Conservation (phyloP, 805 yeast genomes). For the Lipomyces spencermartinsiae region DNA sequence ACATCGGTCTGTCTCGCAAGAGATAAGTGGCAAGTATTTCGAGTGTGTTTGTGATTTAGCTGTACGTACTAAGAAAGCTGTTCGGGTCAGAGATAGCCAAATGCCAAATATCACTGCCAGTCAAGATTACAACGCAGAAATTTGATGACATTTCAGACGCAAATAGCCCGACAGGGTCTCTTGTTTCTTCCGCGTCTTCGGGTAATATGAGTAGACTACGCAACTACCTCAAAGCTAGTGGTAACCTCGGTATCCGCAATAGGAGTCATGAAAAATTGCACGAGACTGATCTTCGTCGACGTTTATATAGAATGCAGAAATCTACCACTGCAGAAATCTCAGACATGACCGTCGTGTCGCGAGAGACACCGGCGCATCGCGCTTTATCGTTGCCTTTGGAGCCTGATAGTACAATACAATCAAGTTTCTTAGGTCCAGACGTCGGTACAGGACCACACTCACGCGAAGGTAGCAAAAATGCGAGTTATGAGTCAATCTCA, state of each 20-base stretch:
- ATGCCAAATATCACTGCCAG: not conserved
- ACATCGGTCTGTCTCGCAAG: slow-evolving; percentile 8
- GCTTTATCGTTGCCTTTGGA: not conserved
- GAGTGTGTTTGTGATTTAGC: not conserved
- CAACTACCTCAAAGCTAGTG: not conserved
- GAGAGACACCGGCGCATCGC: not conserved
- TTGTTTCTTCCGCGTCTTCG: slow-evolving; percentile 7
- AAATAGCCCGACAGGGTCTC: not conserved
- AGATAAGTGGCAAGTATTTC: not conserved
- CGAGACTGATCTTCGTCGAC: slow-evolving; percentile 6
- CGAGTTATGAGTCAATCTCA: not conserved
- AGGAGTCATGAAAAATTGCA: not conserved
- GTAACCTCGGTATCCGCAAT: not conserved
- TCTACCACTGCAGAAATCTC: not conserved
- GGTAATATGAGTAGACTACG: slow-evolving; percentile 4
- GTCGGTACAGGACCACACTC: not conserved
- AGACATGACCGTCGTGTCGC: not conserved
- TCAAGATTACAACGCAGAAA: not conserved
- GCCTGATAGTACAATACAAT: not conserved
- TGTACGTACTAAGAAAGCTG: not conserved
- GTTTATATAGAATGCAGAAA: slow-evolving; percentile 1
- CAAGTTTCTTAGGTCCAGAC: not conserved
- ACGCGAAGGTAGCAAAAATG: not conserved
- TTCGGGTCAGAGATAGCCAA: not conserved
- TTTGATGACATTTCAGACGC: not conserved